Evolutionary conservation across 768 basidiomycete species (phyloP), one percentile per base, ranked within the genome.

Genomic region (Sistotremastrum suecicum): DNA sequence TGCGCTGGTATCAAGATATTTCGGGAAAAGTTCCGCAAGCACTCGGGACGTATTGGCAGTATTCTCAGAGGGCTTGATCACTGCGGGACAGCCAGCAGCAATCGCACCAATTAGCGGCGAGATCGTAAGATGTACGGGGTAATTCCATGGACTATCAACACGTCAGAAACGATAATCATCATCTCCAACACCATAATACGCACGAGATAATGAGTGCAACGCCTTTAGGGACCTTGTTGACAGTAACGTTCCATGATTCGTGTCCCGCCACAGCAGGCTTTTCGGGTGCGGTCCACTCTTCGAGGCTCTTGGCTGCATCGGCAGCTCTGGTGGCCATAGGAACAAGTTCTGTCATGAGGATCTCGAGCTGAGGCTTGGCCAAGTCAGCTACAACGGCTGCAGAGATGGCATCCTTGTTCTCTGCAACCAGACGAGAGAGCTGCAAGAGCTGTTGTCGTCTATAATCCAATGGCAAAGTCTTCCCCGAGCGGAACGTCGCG

Each of bases 381-480:
- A 60, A 39, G 46, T 60, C 58, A 9, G 34, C 39, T 12, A 39
- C 20, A 12, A 59, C 36, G 20, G 58, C 55, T 7, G 48, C 47
- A n/a, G 36, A 48, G n/a, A 60, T 42, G 3, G 42, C 38, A 20
- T 51, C 49, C 29, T 46, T 49, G 36, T 60, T 59, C 39, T 60
- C 55, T 41, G 53, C 50, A 28, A 58, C 29, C 50, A 60, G 46
- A 11, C 52, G 49, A 20, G 53, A 57, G 34, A 60, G 41, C 38
- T 53, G 51, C 6, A 53, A 41, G 30, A 59, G 58, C 49, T 59
- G 57, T 32, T 53, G 41, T 32, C 54, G 52, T 7, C 58, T 56
- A 38, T 48, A 59, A 12, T 48, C 44, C 7, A 60, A 44, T 7
- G 58, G 53, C n/a, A 50, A 47, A 20, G 56, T 59, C 31, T 50